Evolutionary conservation across 2,329 filamentous ascomycete genomes (phyloP).

Genomic region (Cladorrhinum sp.): DNA sequence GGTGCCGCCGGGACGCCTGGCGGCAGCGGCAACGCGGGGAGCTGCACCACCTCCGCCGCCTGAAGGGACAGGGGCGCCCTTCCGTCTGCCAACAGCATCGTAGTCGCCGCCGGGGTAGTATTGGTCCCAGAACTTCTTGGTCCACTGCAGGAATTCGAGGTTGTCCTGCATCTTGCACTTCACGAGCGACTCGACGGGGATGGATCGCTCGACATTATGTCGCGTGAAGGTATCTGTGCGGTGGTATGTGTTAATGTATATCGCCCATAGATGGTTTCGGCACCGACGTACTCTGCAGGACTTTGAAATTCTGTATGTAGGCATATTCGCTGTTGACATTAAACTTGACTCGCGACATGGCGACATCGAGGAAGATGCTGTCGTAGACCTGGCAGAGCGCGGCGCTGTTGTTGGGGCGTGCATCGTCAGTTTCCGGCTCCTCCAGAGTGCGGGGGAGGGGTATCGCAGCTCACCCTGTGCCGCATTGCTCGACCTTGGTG

Average conservation of each 20-base stretch:
- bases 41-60: conserved; percentile 46
- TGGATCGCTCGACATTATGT: conserved; percentile 83
- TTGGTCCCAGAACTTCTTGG: conserved; percentile 96
- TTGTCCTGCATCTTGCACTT: conserved; percentile 99
- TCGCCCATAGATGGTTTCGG: conserved; percentile 11
- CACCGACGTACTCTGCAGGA: conserved; percentile 81
- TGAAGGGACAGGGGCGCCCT: conserved; percentile 64
- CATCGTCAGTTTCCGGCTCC: conserved; percentile 14
- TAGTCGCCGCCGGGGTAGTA: conserved; percentile 97
- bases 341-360: conserved; percentile 96
- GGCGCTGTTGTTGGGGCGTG: conserved; percentile 58
- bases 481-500: conserved; percentile 98
- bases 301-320: conserved; percentile 98
- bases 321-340: conserved; percentile 96
- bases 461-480: conserved; percentile 72
- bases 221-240: conserved; percentile 72
- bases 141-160: conserved; percentile 97
- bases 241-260: neutral
- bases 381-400: conserved; percentile 97
- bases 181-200: conserved; percentile 82
- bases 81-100: conserved; percentile 81
- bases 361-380: conserved; percentile 93
- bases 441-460: conserved; percentile 26
- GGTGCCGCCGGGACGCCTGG: conserved; percentile 45
- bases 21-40: conserved; percentile 33